Conservation (phyloP, 108 stramenopile genomes). For the Cylindrotheca closterium region DNA sequence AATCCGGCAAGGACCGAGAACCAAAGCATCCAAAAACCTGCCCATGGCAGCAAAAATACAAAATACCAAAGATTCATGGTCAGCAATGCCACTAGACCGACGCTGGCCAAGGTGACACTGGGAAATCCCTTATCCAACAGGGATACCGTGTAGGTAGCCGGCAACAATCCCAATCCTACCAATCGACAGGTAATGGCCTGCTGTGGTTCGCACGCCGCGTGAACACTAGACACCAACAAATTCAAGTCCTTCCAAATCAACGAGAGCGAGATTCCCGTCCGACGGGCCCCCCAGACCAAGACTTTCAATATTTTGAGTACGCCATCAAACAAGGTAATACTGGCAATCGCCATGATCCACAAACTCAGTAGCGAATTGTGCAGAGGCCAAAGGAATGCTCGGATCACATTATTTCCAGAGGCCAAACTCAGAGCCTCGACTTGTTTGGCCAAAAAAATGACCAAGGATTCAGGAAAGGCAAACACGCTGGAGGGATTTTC, state of each 20-base stretch:
- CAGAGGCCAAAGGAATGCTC: constrained; percentile 80
- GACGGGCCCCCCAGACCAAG: constrained; percentile 68
- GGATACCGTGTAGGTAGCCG: constrained; percentile 31
- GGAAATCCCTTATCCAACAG: constrained; percentile 11
- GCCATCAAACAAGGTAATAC: constrained; percentile 48
- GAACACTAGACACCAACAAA: constrained; percentile 38
- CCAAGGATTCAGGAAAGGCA: constrained; percentile 55
- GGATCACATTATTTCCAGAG: constrained; percentile 41
- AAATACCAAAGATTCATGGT: constrained; percentile 61
- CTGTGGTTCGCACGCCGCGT: constrained; percentile 61
- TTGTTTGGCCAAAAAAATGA: constrained; percentile 52
- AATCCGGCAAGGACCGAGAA: constrained; percentile 54
- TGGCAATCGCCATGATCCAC: constrained; percentile 76
- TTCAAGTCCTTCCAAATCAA: constrained; percentile 52
- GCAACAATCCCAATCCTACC: constrained; percentile 68
- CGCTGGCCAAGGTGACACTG: constrained; percentile 36
- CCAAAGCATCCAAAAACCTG: constrained; percentile 36
- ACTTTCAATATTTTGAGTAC: constrained; percentile 45
- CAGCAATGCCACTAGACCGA: constrained; percentile 16
- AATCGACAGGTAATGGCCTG: constrained; percentile 68
- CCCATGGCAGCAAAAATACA: constrained; percentile 65
- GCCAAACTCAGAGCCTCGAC: constrained; percentile 57
- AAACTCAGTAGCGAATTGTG: constrained; percentile 70
- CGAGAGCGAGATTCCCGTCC: constrained; percentile 57
- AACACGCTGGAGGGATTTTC: constrained; percentile 45